Evolutionary conservation across 176 grass and related monocot species (phyloP).

Genomic region (Hyparrhenia diplandra): DNA sequence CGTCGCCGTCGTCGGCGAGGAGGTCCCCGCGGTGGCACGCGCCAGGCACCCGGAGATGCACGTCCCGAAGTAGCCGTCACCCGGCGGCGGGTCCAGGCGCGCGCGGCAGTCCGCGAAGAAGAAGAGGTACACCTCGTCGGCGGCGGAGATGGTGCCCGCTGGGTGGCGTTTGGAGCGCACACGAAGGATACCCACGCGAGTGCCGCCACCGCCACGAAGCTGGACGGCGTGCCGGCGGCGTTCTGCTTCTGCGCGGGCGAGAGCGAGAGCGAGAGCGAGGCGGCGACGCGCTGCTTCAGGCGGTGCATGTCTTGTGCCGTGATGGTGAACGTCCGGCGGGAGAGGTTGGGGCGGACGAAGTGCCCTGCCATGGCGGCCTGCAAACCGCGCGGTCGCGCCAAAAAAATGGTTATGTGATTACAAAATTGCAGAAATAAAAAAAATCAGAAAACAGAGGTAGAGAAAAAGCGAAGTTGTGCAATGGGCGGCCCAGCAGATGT

Average conservation of each 20-base stretch:
- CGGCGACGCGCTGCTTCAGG: slow-evolving; percentile 33
- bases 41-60: slow-evolving; percentile 31
- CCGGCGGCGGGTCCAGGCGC: slow-evolving; percentile 26
- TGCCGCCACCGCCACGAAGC: slow-evolving; percentile 33
- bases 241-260: not conserved
- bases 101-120: slow-evolving; percentile 44
- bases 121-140: slow-evolving; percentile 34
- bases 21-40: not conserved
- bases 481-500: too few species aligned
- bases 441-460: too few species aligned
- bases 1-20: not conserved
- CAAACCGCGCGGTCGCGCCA: not conserved
- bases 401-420: too few species aligned
- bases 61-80: slow-evolving; percentile 34
- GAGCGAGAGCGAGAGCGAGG: too few species aligned
- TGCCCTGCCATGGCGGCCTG: not conserved
- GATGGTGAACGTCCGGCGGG: slow-evolving; percentile 33
- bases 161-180: slow-evolving; percentile 17
- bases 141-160: not conserved
- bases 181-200: slow-evolving; percentile 30
- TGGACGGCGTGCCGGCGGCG: not conserved
- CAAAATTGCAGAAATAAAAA: too few species aligned
- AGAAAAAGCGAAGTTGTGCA: too few species aligned
- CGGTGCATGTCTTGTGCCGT: not conserved
- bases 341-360: not conserved